phyloP scores from a whole-genome alignment of 768 basidiomycete genomes.

The Pleurotus salmoneostramineus region DNA sequence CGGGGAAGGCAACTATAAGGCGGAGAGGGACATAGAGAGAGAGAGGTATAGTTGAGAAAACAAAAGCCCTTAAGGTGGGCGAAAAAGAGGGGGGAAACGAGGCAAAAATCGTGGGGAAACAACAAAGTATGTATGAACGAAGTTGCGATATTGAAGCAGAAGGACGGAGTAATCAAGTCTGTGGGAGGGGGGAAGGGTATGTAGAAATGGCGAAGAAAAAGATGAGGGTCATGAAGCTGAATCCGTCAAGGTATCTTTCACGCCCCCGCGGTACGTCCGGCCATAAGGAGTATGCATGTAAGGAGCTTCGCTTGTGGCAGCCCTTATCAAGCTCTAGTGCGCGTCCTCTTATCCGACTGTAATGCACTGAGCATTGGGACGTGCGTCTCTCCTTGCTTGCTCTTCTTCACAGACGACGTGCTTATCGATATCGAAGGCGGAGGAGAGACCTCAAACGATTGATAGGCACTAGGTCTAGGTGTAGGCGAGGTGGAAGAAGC shows the following conservation, averaged over 20 bases:
- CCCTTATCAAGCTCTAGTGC: background rate
- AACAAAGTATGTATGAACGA: no score
- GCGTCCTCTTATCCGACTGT: slow-evolving; percentile 16
- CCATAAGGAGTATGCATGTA: slow-evolving; percentile 74
- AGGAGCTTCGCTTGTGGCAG: slow-evolving; percentile 16
- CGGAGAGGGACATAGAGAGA: no score
- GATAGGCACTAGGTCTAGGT: background rate
- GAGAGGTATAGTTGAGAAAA: no score
- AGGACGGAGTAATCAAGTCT: no score
- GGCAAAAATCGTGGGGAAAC: no score
- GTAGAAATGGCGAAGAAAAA: background rate
- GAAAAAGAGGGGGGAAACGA: no score
- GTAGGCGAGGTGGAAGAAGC: background rate
- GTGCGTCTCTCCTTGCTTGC: slow-evolving; percentile 39
- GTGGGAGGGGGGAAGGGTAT: background rate
- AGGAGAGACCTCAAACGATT: slow-evolving; percentile 14
- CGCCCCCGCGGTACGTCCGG: slow-evolving; percentile 83
- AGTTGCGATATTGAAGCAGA: no score
- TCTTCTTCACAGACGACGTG: slow-evolving; percentile 18
- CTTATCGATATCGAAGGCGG: slow-evolving; percentile 17
- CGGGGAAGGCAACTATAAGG: no score
- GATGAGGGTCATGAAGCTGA: slow-evolving; percentile 27
- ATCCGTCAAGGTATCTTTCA: slow-evolving; percentile 63
- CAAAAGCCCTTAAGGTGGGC: no score
- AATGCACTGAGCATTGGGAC: slow-evolving; percentile 32